Percentiles rank a stretch among this genome's conserved stretches.
Conservation (phyloP, 23 red algal genomes). For the Gracilaria domingensis region DNA sequence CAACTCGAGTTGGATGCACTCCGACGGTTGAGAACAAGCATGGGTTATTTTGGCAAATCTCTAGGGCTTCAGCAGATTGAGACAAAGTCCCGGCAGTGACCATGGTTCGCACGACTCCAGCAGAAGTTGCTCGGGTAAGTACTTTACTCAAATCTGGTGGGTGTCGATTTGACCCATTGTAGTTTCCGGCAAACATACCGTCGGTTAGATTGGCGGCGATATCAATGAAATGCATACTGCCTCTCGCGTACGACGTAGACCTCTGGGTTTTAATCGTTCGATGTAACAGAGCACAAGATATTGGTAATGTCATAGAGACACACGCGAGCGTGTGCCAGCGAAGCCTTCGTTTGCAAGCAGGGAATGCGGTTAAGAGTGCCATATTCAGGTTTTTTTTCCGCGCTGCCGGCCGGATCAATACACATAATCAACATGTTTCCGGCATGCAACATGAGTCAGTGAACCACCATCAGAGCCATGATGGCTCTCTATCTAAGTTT, state of each 20-base stretch:
- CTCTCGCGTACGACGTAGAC: not conserved
- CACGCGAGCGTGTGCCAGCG: no score
- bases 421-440: no score
- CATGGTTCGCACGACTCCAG: slow-evolving; percentile 71
- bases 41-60: slow-evolving; percentile 44
- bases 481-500: no score
- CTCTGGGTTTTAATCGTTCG: not conserved
- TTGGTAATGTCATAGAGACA: no score
- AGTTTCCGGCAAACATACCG: slow-evolving; percentile 84
- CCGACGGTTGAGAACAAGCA: slow-evolving; percentile 91
- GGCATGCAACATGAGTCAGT: no score
- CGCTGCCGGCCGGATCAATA: no score
- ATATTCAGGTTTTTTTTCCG: no score
- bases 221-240: slow-evolving; percentile 85
- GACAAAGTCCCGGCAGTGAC: slow-evolving; percentile 91
- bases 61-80: slow-evolving; percentile 71
- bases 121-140: slow-evolving; percentile 72
- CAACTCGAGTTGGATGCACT: slow-evolving; percentile 93
- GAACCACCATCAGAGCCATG: no score
- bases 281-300: not conserved
- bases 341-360: no score
- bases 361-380: no score
- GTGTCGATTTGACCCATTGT: slow-evolving; percentile 85
- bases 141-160: slow-evolving; percentile 76
- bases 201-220: slow-evolving; percentile 96